Conservation (phyloP, 345 rosid species). For the Noccaea bulbosa region DNA sequence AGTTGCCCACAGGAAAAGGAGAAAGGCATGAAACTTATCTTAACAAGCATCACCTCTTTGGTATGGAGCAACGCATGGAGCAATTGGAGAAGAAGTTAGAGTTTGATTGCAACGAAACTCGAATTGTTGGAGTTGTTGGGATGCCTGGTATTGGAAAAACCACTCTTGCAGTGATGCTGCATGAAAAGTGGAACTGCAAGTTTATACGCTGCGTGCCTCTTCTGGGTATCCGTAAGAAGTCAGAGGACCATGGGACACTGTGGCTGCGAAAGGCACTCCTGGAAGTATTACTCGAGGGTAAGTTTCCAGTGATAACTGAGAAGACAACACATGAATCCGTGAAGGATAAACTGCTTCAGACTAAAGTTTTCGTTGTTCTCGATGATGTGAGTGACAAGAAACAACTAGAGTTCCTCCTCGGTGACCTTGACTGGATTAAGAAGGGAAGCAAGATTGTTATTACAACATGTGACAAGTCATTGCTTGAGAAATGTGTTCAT, state of each 20-base stretch:
- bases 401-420: not conserved
- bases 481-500: not conserved
- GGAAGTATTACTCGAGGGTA: too few relatives aligned
- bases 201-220: not conserved
- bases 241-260: too few relatives aligned
- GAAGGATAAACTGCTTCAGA: not conserved
- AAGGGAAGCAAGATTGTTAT: constrained; percentile 22
- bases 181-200: not conserved
- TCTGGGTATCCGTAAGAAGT: not conserved
- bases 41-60: too few relatives aligned
- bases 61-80: not conserved
- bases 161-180: not conserved
- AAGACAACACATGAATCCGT: not conserved
- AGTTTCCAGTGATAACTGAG: not conserved
- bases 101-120: not conserved
- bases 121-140: constrained; percentile 22
- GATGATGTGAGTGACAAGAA: constrained; percentile 18
- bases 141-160: constrained; percentile 29
- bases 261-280: too few relatives aligned
- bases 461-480: constrained; percentile 1
- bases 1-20: too few relatives aligned
- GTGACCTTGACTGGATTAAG: not conserved
- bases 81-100: not conserved
- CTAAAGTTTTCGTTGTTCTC: constrained; percentile 2
- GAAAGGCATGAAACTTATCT: too few relatives aligned